Evolutionary conservation across 2,329 filamentous ascomycete genomes (phyloP).

Genomic region (Xylariales sp.): DNA sequence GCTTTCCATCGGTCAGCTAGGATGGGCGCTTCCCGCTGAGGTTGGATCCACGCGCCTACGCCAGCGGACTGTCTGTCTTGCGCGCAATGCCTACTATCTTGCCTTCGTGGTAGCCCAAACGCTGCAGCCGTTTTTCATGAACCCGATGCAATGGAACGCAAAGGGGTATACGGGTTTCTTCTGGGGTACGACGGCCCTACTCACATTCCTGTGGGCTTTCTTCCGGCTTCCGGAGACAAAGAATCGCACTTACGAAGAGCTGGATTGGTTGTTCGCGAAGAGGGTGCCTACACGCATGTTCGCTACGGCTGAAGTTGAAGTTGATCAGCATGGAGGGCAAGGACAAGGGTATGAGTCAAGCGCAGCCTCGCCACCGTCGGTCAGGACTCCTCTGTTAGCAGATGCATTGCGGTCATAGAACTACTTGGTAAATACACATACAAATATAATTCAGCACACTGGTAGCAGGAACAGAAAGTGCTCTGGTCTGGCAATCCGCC

Average conservation of each 20-base stretch:
- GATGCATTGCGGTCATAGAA: no score
- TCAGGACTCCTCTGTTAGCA: background rate
- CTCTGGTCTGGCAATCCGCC: no score
- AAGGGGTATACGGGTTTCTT: slow-evolving; percentile 39
- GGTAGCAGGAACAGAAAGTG: no score
- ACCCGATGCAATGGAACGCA: slow-evolving; percentile 33
- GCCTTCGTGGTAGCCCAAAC: slow-evolving; percentile 7
- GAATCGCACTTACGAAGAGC: slow-evolving; percentile 46
- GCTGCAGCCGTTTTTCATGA: slow-evolving; percentile 14
- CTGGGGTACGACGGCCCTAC: slow-evolving; percentile 36
- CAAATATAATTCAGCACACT: no score
- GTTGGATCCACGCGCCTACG: slow-evolving; percentile 3
- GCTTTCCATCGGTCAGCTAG: slow-evolving; percentile 7
- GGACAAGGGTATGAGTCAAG: slow-evolving; percentile 6
- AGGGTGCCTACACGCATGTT: slow-evolving; percentile 35
- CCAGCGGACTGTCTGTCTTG: slow-evolving; percentile 6
- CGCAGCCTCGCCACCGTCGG: background rate
- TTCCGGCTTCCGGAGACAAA: slow-evolving; percentile 49
- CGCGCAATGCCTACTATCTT: slow-evolving; percentile 7
- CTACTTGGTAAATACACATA: no score
- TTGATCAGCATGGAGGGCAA: slow-evolving; percentile 10
- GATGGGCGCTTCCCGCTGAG: slow-evolving; percentile 6
- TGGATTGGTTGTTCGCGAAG: slow-evolving; percentile 48
- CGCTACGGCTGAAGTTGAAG: slow-evolving; percentile 27
- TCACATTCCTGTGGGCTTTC: slow-evolving; percentile 43